A percentile compares a stretch with the other conserved stretches of the same genome.
Conservation (phyloP, 768 basidiomycete genomes). For the Tylopilus sp. region DNA sequence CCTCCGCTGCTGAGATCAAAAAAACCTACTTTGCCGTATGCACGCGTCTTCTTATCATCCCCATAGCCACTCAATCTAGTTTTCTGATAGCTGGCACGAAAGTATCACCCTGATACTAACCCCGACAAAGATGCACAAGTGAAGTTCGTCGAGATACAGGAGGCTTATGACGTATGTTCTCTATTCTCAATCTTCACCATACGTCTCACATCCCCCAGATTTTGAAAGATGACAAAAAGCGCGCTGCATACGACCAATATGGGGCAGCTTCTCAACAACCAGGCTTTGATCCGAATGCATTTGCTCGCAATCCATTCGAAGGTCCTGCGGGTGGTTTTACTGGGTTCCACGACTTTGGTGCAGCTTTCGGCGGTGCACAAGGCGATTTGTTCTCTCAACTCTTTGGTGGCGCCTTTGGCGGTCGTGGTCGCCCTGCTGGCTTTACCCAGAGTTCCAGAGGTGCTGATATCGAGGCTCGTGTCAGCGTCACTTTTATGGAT, state of each 20-base stretch:
- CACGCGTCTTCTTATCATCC: slow-evolving; percentile 7
- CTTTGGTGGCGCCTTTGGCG: slow-evolving; percentile 67
- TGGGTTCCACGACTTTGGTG: slow-evolving; percentile 69
- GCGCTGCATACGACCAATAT: slow-evolving; percentile 86
- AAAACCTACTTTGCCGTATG: slow-evolving; percentile 94
- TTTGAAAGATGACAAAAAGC: slow-evolving; percentile 92
- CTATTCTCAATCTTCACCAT: slow-evolving; percentile 12
- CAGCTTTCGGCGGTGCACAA: slow-evolving; percentile 50
- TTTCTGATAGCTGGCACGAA: slow-evolving; percentile 80
- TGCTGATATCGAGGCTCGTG: slow-evolving; percentile 73
- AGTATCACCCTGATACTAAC: slow-evolving; percentile 98
- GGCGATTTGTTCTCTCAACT: slow-evolving; percentile 83
- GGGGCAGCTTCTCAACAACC: slow-evolving; percentile 90
- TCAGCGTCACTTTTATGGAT: slow-evolving; percentile 86
- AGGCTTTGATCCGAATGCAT: slow-evolving; percentile 91
- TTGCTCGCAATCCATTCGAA: slow-evolving; percentile 52
- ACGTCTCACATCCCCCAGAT: slow-evolving; percentile 47
- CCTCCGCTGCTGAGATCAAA: slow-evolving; percentile 87
- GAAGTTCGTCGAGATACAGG: slow-evolving; percentile 95
- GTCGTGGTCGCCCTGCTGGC: slow-evolving; percentile 40
- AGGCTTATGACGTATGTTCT: slow-evolving; percentile 86
- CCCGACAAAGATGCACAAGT: slow-evolving; percentile 87
- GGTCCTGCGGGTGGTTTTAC: slow-evolving; percentile 56
- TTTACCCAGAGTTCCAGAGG: slow-evolving; percentile 52
- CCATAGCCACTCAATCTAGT: slow-evolving; percentile 14